Evolutionary conservation across 2,329 filamentous ascomycete species (phyloP).

Genomic region (Xylaria polymorpha): DNA sequence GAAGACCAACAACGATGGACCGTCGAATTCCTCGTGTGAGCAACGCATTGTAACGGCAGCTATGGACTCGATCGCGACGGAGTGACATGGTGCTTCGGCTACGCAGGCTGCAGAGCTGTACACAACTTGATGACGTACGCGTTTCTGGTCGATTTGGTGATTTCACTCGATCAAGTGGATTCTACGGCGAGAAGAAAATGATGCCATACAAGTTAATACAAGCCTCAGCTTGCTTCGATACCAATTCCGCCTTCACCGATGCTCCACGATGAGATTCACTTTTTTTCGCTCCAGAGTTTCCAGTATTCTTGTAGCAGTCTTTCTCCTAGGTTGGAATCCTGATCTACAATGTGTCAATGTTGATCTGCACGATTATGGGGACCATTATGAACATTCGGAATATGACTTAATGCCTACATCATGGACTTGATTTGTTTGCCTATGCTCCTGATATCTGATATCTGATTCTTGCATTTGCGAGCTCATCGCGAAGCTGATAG

Average conservation of each 20-base stretch:
- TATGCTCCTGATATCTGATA: not conserved
- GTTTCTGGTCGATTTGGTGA: slow-evolving; percentile 26
- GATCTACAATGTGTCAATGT: not conserved
- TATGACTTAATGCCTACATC: not conserved
- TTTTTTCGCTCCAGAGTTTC: slow-evolving; percentile 3
- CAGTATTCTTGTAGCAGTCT: not conserved
- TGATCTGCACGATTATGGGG: not conserved
- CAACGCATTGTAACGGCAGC: slow-evolving; percentile 36
- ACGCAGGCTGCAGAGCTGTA: slow-evolving; percentile 27
- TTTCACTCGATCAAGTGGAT: slow-evolving; percentile 31
- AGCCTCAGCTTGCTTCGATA: slow-evolving; percentile 33
- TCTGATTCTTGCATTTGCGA: not conserved
- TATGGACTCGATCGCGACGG: slow-evolving; percentile 37
- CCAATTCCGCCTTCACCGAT: slow-evolving; percentile 20
- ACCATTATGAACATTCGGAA: not conserved
- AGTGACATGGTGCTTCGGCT: slow-evolving; percentile 36
- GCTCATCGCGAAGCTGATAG: not conserved
- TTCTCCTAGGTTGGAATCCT: not conserved
- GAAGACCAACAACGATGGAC: slow-evolving; percentile 50
- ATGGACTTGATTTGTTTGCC: not conserved
- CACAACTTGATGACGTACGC: slow-evolving; percentile 26
- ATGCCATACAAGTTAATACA: slow-evolving; percentile 37
- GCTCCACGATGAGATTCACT: slow-evolving; percentile 23
- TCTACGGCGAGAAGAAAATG: slow-evolving; percentile 32
- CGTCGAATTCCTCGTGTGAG: slow-evolving; percentile 44